Conservation (phyloP, 768 basidiomycete genomes). For the Amanita jacksonii region DNA sequence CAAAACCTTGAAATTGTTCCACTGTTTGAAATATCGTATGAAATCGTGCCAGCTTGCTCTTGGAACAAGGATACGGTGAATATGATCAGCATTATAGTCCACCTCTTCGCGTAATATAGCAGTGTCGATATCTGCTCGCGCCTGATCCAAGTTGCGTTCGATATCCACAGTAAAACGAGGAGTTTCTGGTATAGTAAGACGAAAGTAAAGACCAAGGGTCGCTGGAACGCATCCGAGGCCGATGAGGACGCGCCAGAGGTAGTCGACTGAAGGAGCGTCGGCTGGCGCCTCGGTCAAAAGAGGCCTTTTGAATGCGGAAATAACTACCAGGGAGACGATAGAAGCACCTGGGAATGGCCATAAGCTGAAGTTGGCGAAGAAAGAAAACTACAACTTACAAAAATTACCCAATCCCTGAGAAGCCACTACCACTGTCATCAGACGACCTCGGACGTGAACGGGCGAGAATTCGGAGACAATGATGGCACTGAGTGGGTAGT, state of each 20-base stretch:
- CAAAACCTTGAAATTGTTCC: conserved; percentile 73
- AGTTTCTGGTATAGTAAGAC: conserved; percentile 87
- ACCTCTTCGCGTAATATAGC: conserved; percentile 45
- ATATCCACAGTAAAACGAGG: conserved; percentile 91
- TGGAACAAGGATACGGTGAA: conserved; percentile 59
- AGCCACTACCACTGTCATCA: conserved; percentile 87
- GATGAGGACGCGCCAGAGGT: conserved; percentile 80
- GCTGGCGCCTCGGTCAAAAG: conserved; percentile 34
- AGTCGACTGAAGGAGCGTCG: conserved; percentile 48
- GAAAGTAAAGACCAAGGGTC: conserved; percentile 79
- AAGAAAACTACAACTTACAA: neutral
- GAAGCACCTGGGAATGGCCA: conserved; percentile 38
- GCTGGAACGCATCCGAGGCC: conserved; percentile 83
- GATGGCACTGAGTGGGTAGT: conserved; percentile 79
- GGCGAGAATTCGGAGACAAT: conserved; percentile 87
- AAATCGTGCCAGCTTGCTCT: conserved; percentile 67
- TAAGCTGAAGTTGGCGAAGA: neutral
- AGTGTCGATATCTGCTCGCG: conserved; percentile 59
- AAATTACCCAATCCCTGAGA: conserved; percentile 81
- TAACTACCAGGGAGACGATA: conserved; percentile 47
- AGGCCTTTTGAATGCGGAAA: conserved; percentile 29
- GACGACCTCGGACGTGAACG: conserved; percentile 64
- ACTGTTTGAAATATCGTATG: conserved; percentile 50
- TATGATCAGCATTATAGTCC: conserved; percentile 42
- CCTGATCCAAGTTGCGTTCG: conserved; percentile 74